Conservation (phyloP, 352 stramenopile genomes). For the Phytophthora sp. region DNA sequence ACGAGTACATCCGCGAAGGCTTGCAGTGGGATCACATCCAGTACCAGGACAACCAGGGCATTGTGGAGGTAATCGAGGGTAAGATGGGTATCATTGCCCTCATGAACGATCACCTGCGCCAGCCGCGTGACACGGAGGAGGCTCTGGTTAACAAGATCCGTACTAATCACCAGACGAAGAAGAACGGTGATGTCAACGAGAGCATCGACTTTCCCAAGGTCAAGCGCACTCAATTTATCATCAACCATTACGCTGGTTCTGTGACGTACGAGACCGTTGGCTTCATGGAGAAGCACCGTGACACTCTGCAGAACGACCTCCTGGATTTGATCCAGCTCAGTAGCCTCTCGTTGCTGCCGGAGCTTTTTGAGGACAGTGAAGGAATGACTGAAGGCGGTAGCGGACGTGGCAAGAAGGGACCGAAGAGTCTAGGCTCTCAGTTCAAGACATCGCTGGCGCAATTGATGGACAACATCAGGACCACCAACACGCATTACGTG, state of each 20-base stretch:
- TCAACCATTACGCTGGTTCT: slow-evolving; percentile 95
- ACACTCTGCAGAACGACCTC: slow-evolving; percentile 95
- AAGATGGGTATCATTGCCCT: slow-evolving; percentile 89
- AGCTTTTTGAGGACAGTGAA: slow-evolving; percentile 81
- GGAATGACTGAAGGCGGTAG: slow-evolving; percentile 37
- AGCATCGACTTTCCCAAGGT: slow-evolving; percentile 90
- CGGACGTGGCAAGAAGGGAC: slow-evolving; percentile 55
- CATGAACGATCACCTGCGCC: slow-evolving; percentile 90
- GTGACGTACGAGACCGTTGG: slow-evolving; percentile 95
- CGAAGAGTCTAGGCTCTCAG: slow-evolving; percentile 83
- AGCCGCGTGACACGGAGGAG: slow-evolving; percentile 87
- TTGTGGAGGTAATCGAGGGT: slow-evolving; percentile 96
- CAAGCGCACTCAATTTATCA: slow-evolving; percentile 93
- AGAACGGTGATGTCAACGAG: slow-evolving; percentile 61
- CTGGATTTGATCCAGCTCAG: slow-evolving; percentile 88
- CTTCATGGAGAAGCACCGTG: slow-evolving; percentile 98
- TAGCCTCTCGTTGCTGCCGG: slow-evolving; percentile 61
- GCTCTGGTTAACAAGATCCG: slow-evolving; percentile 89
- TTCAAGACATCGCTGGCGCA: slow-evolving; percentile 86
- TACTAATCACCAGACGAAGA: slow-evolving; percentile 83
- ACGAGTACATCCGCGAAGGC: slow-evolving; percentile 97
- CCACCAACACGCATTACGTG: slow-evolving; percentile 88
- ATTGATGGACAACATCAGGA: slow-evolving; percentile 89
- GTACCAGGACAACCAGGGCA: slow-evolving; percentile 99
- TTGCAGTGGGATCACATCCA: slow-evolving; percentile 98